These are phyloP conservation scores for Apiotrichum sp. DNA, from an alignment of 1,284 basidiomycete genomes.

Conservation along the genomic window DNA sequence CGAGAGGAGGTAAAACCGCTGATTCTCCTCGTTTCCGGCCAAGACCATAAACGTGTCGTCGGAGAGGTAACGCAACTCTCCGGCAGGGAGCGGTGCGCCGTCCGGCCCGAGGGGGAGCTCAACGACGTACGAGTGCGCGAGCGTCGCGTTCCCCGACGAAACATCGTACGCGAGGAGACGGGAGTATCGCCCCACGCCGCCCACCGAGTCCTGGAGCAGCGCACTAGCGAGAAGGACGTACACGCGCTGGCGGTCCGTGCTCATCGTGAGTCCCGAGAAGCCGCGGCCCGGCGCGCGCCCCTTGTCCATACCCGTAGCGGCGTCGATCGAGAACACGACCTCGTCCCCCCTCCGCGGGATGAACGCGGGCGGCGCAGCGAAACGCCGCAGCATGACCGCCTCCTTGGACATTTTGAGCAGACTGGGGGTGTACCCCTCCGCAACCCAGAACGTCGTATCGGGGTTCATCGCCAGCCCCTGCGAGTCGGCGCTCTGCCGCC, in stretches of 20 bases:
- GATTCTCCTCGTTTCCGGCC: conserved; percentile 30
- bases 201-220: conserved; percentile 31
- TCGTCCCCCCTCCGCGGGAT: conserved; percentile 45
- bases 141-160: conserved; percentile 12
- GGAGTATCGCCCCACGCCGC: conserved; percentile 22
- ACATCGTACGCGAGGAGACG: conserved; percentile 31
- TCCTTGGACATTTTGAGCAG: conserved; percentile 54
- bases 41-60: conserved; percentile 35
- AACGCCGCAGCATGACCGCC: conserved; percentile 55
- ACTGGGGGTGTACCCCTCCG: conserved; percentile 66
- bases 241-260: conserved; percentile 31
- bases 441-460: conserved; percentile 60
- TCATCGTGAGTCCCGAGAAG: conserved; percentile 42
- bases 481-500: conserved; percentile 55
- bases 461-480: conserved; percentile 58
- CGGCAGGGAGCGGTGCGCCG: conserved; percentile 32
- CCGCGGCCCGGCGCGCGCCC: conserved; percentile 54
- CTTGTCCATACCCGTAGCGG: conserved; percentile 44
- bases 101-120: conserved; percentile 33
- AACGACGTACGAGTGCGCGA: conserved; percentile 35
- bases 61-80: conserved; percentile 30
- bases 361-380: conserved; percentile 59
- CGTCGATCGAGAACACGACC: conserved; percentile 54
- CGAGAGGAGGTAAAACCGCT: conserved; percentile 24
- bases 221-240: conserved; percentile 40